Evolutionary conservation across 2,329 filamentous ascomycete species (phyloP), one percentile per base, ranked within the genome.

Genomic region (Orbilia blumenaviensis): DNA sequence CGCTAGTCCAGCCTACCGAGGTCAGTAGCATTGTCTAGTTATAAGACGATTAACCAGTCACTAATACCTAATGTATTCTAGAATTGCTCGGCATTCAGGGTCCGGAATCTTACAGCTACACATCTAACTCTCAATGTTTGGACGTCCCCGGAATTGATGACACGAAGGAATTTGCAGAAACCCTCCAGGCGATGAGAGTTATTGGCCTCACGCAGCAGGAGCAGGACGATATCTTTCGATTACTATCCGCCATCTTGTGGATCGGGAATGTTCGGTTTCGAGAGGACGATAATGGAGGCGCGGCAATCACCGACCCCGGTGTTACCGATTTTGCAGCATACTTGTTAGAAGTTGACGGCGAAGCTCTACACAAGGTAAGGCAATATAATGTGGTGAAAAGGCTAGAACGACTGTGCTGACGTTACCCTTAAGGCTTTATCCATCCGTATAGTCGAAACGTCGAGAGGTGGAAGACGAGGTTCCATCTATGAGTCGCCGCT

Each of bases 91-190:
- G 99, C 10, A 84, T 88, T 8, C 85, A 88, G 25, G 83, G 91
- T 80, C 95, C 95, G 23, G 92, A 96, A 81, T 92, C 93, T 34
- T 99, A 99, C 83, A 85, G 92, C 23, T 99, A 99, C 83, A 97
- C 94, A 14, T 97, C 93, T 83, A 89, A 89, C 79, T 97, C 94
- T 73, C 96, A 97, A 85, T 99, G 95, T 82, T 91, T 92, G 83
- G 91, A 98, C 82, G 96, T 99, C 9, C 90, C 92, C 66, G 94
- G 94, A 48, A 96, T 99, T 79, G 93, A 99, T 82, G 95, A 99
- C 83, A 82, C 91, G 54, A 90, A 91, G 36, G 95, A 99, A 66
- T 98, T 92, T 82, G 87, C 89, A 78, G 95, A 98, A 80, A 98
- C 94, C 0, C 82, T 99, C 50, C 89, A 97, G 80, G 95, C 95